Conservation (phyloP, 106 monocot genomes). For the Dendrobium nobile region DNA sequence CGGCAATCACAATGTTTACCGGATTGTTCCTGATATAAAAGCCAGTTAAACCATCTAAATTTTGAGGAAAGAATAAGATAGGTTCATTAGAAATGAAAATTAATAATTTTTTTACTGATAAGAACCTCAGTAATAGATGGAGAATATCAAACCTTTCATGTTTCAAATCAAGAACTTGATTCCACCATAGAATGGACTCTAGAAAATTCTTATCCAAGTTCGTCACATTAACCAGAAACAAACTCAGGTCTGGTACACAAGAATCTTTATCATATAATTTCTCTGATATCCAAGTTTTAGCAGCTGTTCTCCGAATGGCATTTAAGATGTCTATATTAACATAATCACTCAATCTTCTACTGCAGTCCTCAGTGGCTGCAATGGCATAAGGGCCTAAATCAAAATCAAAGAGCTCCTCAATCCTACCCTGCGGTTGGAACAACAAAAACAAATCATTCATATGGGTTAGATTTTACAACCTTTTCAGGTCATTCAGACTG, state of each 20-base stretch:
- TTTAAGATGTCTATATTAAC: conserved; percentile 56
- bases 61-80: neutral
- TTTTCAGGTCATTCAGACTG: too few relatives aligned
- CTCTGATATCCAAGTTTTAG: conserved; percentile 55
- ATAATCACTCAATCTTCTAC: conserved; percentile 43
- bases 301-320: conserved; percentile 69
- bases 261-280: conserved; percentile 56
- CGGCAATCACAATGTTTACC: conserved; percentile 25
- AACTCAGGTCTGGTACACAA: conserved; percentile 50
- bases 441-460: too few relatives aligned
- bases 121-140: too few relatives aligned
- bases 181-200: conserved; percentile 65
- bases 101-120: too few relatives aligned
- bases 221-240: conserved; percentile 46
- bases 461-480: too few relatives aligned
- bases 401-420: conserved; percentile 58
- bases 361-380: conserved; percentile 56
- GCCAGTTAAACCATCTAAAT: neutral
- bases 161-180: conserved; percentile 40
- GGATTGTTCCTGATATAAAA: conserved; percentile 28
- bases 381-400: conserved; percentile 49
- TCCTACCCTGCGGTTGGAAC: conserved; percentile 40
- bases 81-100: too few relatives aligned
- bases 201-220: conserved; percentile 33
- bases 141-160: conserved; percentile 28